Evolutionary conservation across 2,329 filamentous ascomycete species (phyloP).

Genomic region (Fragosphaeria purpurea): DNA sequence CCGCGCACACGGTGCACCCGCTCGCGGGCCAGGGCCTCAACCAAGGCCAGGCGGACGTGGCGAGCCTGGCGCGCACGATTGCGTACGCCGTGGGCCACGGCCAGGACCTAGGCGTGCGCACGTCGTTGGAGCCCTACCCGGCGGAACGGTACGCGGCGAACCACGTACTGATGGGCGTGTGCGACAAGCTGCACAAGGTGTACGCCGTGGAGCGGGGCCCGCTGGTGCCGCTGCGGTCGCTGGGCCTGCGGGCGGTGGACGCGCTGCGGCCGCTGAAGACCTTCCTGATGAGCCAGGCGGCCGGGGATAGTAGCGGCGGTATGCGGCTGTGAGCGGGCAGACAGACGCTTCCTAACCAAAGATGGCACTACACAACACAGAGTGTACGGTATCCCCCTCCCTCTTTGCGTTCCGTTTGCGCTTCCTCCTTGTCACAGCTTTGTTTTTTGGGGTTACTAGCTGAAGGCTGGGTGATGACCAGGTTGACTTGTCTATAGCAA

Average conservation of each 20-base stretch:
- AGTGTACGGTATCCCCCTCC: too few species aligned
- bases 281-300: slow-evolving; percentile 71
- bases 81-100: slow-evolving; percentile 70
- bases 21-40: slow-evolving; percentile 92
- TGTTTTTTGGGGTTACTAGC: too few species aligned
- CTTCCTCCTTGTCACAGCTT: too few species aligned
- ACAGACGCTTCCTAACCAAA: too few species aligned
- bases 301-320: slow-evolving; percentile 35
- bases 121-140: slow-evolving; percentile 74
- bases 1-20: slow-evolving; percentile 90
- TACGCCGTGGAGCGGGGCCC: slow-evolving; percentile 76
- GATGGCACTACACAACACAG: too few species aligned
- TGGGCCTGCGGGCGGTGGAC: slow-evolving; percentile 70
- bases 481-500: too few species aligned
- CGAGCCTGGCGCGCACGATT: slow-evolving; percentile 65
- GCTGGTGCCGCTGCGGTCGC: slow-evolving; percentile 66
- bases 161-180: slow-evolving; percentile 65
- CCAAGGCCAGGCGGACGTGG: slow-evolving; percentile 81
- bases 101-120: slow-evolving; percentile 70
- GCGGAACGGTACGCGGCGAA: slow-evolving; percentile 75
- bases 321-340: too few species aligned
- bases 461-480: too few species aligned
- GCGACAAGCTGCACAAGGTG: slow-evolving; percentile 85
- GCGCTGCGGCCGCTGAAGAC: slow-evolving; percentile 65
- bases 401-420: too few species aligned